A percentile compares a stretch with the other conserved stretches of the same genome.
phyloP scores from a whole-genome alignment of 1,284 basidiomycete genomes.

The Cutaneotrichosporon spelunceum region DNA sequence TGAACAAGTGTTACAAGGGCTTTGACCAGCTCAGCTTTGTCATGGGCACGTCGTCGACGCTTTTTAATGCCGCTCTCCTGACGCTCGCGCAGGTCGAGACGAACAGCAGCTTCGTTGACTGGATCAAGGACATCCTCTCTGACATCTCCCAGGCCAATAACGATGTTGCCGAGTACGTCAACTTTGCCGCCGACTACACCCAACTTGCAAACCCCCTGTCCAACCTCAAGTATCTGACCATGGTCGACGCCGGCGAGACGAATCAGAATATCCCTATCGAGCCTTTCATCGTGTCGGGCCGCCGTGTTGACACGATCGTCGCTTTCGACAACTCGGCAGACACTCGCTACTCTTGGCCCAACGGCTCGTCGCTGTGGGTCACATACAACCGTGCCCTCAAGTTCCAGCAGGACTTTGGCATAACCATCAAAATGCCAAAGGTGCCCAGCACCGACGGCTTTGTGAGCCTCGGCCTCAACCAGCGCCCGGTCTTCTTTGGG shows the following conservation, averaged over 20 bases:
- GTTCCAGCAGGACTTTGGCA: conserved; percentile 32
- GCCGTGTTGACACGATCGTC: conserved; percentile 56
- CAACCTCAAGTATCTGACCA: conserved; percentile 43
- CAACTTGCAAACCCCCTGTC: conserved; percentile 48
- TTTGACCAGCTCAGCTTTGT: conserved; percentile 52
- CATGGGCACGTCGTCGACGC: conserved; percentile 52
- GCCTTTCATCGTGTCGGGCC: conserved; percentile 54
- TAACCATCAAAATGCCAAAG: conserved; percentile 48
- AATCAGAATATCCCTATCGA: conserved; percentile 56
- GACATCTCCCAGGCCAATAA: conserved; percentile 45
- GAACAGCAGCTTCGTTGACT: conserved; percentile 40
- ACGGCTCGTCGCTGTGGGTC: conserved; percentile 53
- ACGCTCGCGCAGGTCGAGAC: conserved; percentile 36
- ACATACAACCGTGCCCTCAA: conserved; percentile 38
- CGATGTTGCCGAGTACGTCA: conserved; percentile 53
- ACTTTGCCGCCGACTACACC: conserved; percentile 32
- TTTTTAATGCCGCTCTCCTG: conserved; percentile 40
- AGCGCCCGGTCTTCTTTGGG: conserved; percentile 53
- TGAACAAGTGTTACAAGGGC: conserved; percentile 44
- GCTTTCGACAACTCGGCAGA: conserved; percentile 58
- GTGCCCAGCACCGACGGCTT: conserved; percentile 55
- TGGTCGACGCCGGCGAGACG: conserved; percentile 55
- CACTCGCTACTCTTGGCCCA: conserved; percentile 55
- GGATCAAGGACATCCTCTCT: conserved; percentile 38
- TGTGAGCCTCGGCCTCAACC: conserved; percentile 56